Conservation (phyloP, 2,329 filamentous ascomycete species). For the Amphichorda felina region DNA sequence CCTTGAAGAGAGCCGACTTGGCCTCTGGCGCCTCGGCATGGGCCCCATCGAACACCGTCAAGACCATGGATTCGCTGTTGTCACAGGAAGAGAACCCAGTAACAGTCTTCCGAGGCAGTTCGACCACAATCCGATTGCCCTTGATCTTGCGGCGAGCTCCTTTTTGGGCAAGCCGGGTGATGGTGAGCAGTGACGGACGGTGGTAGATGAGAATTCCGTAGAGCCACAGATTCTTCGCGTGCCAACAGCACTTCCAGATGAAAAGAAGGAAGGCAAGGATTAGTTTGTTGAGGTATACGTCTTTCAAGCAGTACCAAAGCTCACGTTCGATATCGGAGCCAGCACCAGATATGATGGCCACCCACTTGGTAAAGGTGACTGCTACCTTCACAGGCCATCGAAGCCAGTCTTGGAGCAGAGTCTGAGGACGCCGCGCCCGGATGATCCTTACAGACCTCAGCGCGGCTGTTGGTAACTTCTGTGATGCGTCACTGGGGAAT, state of each 20-base stretch:
- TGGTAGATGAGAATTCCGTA: conserved; percentile 18
- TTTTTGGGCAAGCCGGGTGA: conserved; percentile 18
- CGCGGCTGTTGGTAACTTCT: neutral
- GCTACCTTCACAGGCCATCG: conserved; percentile 10
- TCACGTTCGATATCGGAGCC: conserved; percentile 22
- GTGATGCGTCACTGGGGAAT: neutral
- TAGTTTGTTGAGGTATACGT: conserved; percentile 10
- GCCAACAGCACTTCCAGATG: conserved; percentile 18
- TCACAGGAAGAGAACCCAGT: conserved; percentile 17
- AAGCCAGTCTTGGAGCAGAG: conserved; percentile 6
- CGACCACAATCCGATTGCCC: conserved; percentile 15
- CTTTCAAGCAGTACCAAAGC: conserved; percentile 18
- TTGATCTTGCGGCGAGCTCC: conserved; percentile 15
- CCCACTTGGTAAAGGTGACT: conserved; percentile 16
- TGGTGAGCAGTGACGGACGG: conserved; percentile 16
- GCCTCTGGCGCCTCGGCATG: conserved; percentile 8
- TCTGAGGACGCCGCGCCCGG: conserved; percentile 1
- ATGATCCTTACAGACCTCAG: conserved; percentile 6
- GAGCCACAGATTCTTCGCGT: conserved; percentile 17
- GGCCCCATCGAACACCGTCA: conserved; percentile 16
- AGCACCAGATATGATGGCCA: conserved; percentile 19
- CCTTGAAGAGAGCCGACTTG: conserved; percentile 10
- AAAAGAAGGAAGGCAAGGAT: conserved; percentile 13
- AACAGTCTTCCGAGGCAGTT: conserved; percentile 15
- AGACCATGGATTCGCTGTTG: conserved; percentile 11